These are phyloP conservation scores for Pyrenophora teres DNA, from an alignment of 2,329 filamentous ascomycete genomes.

Conservation along the genomic window DNA sequence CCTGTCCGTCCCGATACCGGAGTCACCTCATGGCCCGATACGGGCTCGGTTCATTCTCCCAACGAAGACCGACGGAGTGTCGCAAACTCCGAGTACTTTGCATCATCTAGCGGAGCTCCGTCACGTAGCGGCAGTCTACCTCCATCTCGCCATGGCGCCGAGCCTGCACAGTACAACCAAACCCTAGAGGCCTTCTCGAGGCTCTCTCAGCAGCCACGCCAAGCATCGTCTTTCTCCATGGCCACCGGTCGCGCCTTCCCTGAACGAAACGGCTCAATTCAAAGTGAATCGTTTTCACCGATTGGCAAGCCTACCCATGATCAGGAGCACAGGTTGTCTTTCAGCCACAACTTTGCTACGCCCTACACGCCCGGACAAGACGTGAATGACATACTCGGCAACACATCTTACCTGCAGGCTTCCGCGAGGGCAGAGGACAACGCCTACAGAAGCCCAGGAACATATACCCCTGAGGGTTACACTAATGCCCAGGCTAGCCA, in stretches of 20 bases:
- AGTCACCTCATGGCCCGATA: slow-evolving; percentile 43
- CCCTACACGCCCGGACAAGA: slow-evolving; percentile 32
- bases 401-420: slow-evolving; percentile 31
- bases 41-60: slow-evolving; percentile 47
- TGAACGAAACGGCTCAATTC: slow-evolving; percentile 47
- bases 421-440: slow-evolving; percentile 25
- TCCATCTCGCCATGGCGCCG: slow-evolving; percentile 58
- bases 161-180: slow-evolving; percentile 45
- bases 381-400: slow-evolving; percentile 28
- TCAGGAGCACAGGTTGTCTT: slow-evolving; percentile 42
- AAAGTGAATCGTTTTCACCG: slow-evolving; percentile 46
- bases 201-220: slow-evolving; percentile 47
- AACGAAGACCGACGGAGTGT: slow-evolving; percentile 50
- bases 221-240: slow-evolving; percentile 57
- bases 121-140: slow-evolving; percentile 63
- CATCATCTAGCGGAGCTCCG: slow-evolving; percentile 49
- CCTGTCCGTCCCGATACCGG: slow-evolving; percentile 34
- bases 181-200: slow-evolving; percentile 35
- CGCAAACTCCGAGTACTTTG: slow-evolving; percentile 52
- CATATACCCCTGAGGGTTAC: slow-evolving; percentile 45
- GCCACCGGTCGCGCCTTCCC: slow-evolving; percentile 47
- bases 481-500: slow-evolving; percentile 41
- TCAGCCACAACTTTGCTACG: slow-evolving; percentile 36
- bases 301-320: slow-evolving; percentile 44
- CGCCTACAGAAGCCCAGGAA: slow-evolving; percentile 27